These are phyloP conservation scores for Carpinus viminea DNA, from an alignment of 306 rosid genomes.

Conservation along the genomic window DNA sequence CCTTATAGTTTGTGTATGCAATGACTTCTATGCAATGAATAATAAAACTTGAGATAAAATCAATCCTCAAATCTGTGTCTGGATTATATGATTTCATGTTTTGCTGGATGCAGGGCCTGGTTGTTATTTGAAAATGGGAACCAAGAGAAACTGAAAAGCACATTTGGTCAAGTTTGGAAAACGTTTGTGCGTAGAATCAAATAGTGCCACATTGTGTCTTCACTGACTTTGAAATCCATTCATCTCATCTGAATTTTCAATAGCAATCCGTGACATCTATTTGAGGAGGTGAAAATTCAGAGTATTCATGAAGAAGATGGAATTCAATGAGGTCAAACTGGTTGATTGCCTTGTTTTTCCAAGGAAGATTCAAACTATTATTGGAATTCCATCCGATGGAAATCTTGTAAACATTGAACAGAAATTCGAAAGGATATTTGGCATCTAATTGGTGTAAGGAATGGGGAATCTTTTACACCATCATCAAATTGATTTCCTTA, in stretches of 20 bases:
- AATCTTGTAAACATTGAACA: neutral
- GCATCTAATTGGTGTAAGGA: neutral
- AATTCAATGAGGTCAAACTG: neutral
- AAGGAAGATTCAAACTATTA: neutral
- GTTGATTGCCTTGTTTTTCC: neutral
- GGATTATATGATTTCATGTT: neutral
- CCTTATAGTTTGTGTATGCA: neutral
- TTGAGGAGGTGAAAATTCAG: constrained; percentile 2
- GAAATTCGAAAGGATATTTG: neutral
- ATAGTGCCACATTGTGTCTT: constrained; percentile 1
- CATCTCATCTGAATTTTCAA: neutral
- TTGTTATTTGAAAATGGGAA: neutral
- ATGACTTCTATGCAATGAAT: neutral
- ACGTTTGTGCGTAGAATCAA: neutral
- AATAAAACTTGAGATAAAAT: no score
- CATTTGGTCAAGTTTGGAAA: neutral
- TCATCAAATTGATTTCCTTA: no score
- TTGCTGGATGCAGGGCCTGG: constrained; percentile 11
- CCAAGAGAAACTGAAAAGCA: neutral
- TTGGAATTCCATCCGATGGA: neutral
- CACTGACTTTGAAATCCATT: constrained; percentile 2
- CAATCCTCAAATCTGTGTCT: neutral
- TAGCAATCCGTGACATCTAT: neutral
- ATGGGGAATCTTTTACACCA: neutral
- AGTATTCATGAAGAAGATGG: neutral